A percentile compares a stretch with the other conserved stretches of the same genome.
phyloP scores from a whole-genome alignment of 2,329 filamentous ascomycete genomes.

The Basipetospora chlamydospora region DNA sequence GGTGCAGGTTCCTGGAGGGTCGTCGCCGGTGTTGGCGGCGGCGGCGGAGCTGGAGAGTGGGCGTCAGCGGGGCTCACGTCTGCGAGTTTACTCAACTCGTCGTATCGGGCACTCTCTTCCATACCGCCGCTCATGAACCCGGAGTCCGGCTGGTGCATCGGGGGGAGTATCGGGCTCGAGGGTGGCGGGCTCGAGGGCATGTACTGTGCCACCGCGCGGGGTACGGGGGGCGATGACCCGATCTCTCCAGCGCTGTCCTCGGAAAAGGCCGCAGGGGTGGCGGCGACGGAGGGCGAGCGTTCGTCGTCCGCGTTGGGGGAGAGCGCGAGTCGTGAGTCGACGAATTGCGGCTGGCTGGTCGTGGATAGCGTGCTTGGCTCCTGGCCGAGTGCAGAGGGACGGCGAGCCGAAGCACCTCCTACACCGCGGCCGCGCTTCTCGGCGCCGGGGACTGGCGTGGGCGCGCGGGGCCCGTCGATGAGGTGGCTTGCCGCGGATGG shows the following conservation, averaged over 20 bases:
- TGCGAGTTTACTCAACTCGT: slow-evolving; percentile 13
- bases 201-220: slow-evolving; percentile 43
- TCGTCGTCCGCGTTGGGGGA: slow-evolving; percentile 31
- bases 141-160: slow-evolving; percentile 56
- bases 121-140: slow-evolving; percentile 74
- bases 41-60: slow-evolving; percentile 10
- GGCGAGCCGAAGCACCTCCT: slow-evolving; percentile 31
- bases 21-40: slow-evolving; percentile 5
- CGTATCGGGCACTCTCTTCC: slow-evolving; percentile 54
- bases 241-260: slow-evolving; percentile 66
- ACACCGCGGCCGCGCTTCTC: slow-evolving; percentile 23
- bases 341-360: slow-evolving; percentile 11
- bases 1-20: not conserved
- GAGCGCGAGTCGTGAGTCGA: slow-evolving; percentile 22
- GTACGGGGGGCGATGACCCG: slow-evolving; percentile 77
- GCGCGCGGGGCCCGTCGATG: slow-evolving; percentile 60
- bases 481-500: slow-evolving; percentile 34
- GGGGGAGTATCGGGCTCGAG: slow-evolving; percentile 66
- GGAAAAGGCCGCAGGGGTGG: slow-evolving; percentile 35
- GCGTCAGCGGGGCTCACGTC: slow-evolving; percentile 12
- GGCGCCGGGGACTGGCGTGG: slow-evolving; percentile 52
- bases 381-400: slow-evolving; percentile 43
- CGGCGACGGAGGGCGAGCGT: slow-evolving; percentile 38
- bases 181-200: slow-evolving; percentile 47
- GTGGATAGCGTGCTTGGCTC: slow-evolving; percentile 22